Evolutionary conservation across 106 monocot species (phyloP), one percentile per base, ranked within the genome.

Genomic region (Dendrobium huoshanense): DNA sequence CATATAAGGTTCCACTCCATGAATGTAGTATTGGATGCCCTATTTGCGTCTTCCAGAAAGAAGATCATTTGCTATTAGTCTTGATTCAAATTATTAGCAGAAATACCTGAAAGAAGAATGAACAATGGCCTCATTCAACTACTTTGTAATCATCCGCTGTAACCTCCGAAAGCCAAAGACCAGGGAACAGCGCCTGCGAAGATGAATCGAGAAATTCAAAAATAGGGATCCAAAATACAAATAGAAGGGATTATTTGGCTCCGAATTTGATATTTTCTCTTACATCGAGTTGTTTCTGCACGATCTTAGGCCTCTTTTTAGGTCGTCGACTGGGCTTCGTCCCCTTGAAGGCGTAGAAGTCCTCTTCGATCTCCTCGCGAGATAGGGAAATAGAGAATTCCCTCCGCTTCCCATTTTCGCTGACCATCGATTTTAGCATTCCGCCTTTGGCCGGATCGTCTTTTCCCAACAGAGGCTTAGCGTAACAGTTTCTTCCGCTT

Each of bases 341-440:
- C 44, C 87, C 87, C 75, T 73, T 87, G 41, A 87, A 72, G 48
- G 41, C 54, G 40, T 79, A n/a, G 15, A 90, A 85, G 59, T 90
- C 90, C 79, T 85, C 90, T 55, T 78, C 90, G 48, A 87, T 90
- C 79, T 90, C 90, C 56, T 85, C 81, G 13, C 40, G 47, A 2
- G 81, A 77, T 7, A 90, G 79, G 44, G 75, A 40, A 18, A 87
- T 27, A 40, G 79, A 85, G 43, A 90, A 83, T 73, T 43, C 41
- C 29, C 7, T 42, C 86, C 75, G 29, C 67, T 25, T 6, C 19
- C 44, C 58, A 51, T 27, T 72, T 24, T 73, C 68, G 18, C 25
- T 33, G 24, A 27, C 79, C 24, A 4, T 33, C 33, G 78, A 79
- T 84, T 41, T 80, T 27, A 5, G 29, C 61, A 40, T n/a, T 10